phyloP scores from a whole-genome alignment of 2,329 filamentous ascomycete genomes.

The Pestalotiopsis sp. region DNA sequence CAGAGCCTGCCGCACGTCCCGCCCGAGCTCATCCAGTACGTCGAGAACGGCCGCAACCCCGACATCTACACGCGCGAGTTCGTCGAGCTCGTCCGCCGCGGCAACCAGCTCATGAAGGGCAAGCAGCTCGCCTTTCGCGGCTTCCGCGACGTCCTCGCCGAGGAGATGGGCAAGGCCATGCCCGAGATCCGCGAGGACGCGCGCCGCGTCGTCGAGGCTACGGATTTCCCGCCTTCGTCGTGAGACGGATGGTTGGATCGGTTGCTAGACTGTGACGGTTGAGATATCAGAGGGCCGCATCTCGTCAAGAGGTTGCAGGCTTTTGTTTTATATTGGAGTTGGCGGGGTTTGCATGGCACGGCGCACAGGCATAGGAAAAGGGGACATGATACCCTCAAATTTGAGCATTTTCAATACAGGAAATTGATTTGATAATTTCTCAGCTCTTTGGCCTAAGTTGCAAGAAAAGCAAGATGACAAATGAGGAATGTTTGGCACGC shows the following conservation, averaged over 20 bases:
- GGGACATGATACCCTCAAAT: background rate
- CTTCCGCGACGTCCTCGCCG: conserved; percentile 66
- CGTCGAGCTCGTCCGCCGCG: conserved; percentile 67
- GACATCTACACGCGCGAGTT: conserved; percentile 77
- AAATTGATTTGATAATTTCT: background rate
- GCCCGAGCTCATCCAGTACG: conserved; percentile 67
- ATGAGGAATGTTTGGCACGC: no score
- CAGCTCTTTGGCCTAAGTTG: no score
- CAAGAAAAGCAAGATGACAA: no score
- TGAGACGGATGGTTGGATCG: background rate
- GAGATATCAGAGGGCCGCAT: no score
- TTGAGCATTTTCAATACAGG: background rate
- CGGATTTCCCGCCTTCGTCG: conserved; percentile 21
- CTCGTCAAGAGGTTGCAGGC: no score
- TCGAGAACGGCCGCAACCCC: conserved; percentile 72
- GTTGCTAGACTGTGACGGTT: background rate
- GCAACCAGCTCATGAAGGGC: conserved; percentile 69
- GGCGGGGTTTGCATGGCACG: background rate
- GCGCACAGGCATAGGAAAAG: background rate
- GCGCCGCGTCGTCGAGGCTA: conserved; percentile 50
- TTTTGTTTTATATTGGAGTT: background rate
- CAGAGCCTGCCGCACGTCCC: conserved; percentile 55
- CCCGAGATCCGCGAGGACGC: conserved; percentile 62
- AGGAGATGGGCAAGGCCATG: conserved; percentile 59
- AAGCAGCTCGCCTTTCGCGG: conserved; percentile 63